Percentiles rank a stretch among this genome's conserved stretches.
phyloP scores from a whole-genome alignment of 2,329 filamentous ascomycete genomes.

The Cladosporium phlei region DNA sequence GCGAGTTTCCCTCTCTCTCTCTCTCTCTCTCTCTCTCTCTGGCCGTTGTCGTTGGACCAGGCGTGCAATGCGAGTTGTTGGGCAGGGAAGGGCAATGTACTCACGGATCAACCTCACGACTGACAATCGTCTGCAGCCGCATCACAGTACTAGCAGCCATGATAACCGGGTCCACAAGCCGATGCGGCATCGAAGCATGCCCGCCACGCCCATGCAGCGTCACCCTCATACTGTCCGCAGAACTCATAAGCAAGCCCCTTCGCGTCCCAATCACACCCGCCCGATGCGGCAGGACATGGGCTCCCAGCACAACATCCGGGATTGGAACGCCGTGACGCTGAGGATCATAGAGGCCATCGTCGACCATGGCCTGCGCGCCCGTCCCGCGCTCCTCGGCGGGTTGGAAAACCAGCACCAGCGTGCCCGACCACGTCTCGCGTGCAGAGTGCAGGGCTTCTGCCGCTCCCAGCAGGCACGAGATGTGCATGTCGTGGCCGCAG shows the following conservation, averaged over 20 bases:
- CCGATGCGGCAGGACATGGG: conserved; percentile 50
- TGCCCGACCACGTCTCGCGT: conserved; percentile 55
- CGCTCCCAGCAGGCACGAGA: conserved; percentile 54
- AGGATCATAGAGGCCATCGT: conserved; percentile 52
- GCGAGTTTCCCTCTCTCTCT: too few species aligned
- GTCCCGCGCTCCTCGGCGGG: conserved; percentile 61
- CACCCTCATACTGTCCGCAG: conserved; percentile 41
- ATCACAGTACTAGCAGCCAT: conserved; percentile 54
- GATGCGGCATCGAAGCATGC: conserved; percentile 54
- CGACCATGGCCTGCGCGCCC: conserved; percentile 60
- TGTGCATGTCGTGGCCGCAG: conserved; percentile 65
- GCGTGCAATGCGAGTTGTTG: neutral
- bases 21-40: too few species aligned
- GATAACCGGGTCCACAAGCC: conserved; percentile 54
- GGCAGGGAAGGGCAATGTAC: conserved; percentile 24
- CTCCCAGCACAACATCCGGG: conserved; percentile 55
- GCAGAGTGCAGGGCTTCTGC: conserved; percentile 46
- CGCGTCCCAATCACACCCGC: conserved; percentile 39
- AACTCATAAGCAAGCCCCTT: conserved; percentile 38
- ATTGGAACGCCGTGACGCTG: conserved; percentile 41
- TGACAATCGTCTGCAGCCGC: conserved; percentile 54
- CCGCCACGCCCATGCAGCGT: conserved; percentile 56
- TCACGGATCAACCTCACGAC: conserved; percentile 46
- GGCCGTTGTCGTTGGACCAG: neutral
- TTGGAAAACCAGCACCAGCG: conserved; percentile 61